Conservation (phyloP, 352 stramenopile species). For the Blastocystis sp. region DNA sequence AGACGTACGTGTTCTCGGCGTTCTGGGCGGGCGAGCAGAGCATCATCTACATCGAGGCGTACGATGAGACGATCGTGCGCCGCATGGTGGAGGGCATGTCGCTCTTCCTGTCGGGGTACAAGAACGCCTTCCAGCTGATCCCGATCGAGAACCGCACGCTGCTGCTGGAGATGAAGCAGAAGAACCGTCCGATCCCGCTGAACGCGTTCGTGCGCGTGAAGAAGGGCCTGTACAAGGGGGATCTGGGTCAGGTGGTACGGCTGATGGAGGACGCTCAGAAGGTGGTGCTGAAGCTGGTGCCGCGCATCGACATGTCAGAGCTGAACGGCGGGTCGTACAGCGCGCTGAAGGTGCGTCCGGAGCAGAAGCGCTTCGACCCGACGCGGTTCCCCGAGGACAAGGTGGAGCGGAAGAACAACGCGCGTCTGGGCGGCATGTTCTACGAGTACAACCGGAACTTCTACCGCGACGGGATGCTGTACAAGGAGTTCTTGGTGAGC, state of each 20-base stretch:
- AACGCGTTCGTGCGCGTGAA: slow-evolving; percentile 68
- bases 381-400: slow-evolving; percentile 39
- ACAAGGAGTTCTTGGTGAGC: slow-evolving; percentile 60
- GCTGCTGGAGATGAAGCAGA: slow-evolving; percentile 21
- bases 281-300: slow-evolving; percentile 67
- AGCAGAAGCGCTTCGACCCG: slow-evolving; percentile 66
- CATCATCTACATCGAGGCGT: slow-evolving; percentile 60
- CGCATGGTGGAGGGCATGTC: slow-evolving; percentile 39
- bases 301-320: slow-evolving; percentile 69
- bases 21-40: slow-evolving; percentile 55
- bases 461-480: slow-evolving; percentile 68
- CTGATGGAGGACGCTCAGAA: slow-evolving; percentile 66
- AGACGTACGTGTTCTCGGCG: slow-evolving; percentile 53
- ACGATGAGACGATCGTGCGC: slow-evolving; percentile 60
- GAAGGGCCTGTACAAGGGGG: slow-evolving; percentile 69
- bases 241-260: slow-evolving; percentile 68
- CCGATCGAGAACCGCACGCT: slow-evolving; percentile 32
- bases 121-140: slow-evolving; percentile 61
- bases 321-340: slow-evolving; percentile 19
- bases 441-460: slow-evolving; percentile 56
- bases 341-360: slow-evolving; percentile 56
- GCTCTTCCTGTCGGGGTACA: slow-evolving; percentile 40
- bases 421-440: slow-evolving; percentile 54
- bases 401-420: slow-evolving; percentile 39
- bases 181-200: slow-evolving; percentile 27